phyloP scores from a whole-genome alignment of 352 stramenopile species.

The Phytopythium montanum region DNA sequence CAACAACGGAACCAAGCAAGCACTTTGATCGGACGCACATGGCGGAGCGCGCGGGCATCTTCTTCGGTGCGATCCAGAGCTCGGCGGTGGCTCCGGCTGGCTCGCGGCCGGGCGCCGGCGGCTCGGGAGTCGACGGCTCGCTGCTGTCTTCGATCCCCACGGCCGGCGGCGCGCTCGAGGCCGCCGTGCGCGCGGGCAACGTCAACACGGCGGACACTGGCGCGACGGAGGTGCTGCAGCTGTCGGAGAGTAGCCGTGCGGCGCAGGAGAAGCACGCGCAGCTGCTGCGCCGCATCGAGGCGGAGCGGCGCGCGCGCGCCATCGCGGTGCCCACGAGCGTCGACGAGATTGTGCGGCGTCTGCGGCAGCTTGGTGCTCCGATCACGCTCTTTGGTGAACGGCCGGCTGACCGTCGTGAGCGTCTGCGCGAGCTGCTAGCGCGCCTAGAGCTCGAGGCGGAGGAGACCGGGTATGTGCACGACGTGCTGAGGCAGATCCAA shows the following conservation, averaged over 20 bases:
- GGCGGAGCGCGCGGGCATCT: slow-evolving; percentile 76
- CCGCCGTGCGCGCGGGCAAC: slow-evolving; percentile 73
- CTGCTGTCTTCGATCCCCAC: slow-evolving; percentile 9
- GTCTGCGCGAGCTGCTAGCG: slow-evolving; percentile 89
- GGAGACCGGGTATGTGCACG: slow-evolving; percentile 55
- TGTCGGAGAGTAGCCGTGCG: slow-evolving; percentile 76
- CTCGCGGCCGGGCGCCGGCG: slow-evolving; percentile 17
- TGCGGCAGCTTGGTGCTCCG: slow-evolving; percentile 90
- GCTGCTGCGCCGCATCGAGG: slow-evolving; percentile 85
- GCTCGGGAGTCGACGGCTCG: neutral
- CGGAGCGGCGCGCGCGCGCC: slow-evolving; percentile 86
- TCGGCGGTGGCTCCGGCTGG: slow-evolving; percentile 38
- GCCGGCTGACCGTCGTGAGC: slow-evolving; percentile 91
- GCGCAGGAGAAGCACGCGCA: slow-evolving; percentile 89
- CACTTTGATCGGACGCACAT: slow-evolving; percentile 21
- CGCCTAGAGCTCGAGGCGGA: slow-evolving; percentile 69
- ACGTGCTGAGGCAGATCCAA: slow-evolving; percentile 53
- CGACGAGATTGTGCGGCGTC: slow-evolving; percentile 85
- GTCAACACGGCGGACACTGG: slow-evolving; percentile 75
- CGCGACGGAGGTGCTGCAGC: slow-evolving; percentile 79
- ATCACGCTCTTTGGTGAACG: slow-evolving; percentile 96
- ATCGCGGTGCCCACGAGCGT: slow-evolving; percentile 93
- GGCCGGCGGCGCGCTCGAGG: slow-evolving; percentile 44
- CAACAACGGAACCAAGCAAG: neutral
- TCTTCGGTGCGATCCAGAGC: slow-evolving; percentile 70